phyloP scores from a whole-genome alignment of 1,284 basidiomycete species.

The Abortiporus biennis region DNA sequence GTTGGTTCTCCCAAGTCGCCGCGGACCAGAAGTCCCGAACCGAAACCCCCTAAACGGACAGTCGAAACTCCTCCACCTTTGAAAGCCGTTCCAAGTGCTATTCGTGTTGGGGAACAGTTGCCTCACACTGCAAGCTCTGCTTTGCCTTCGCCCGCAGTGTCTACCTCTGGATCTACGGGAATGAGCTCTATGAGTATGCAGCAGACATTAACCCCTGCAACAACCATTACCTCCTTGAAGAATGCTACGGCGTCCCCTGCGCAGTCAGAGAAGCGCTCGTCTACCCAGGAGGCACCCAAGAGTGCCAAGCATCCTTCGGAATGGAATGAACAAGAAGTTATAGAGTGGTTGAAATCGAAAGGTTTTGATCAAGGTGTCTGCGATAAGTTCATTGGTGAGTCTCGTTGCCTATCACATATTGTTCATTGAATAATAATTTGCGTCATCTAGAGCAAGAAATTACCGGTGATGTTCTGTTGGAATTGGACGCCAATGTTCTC shows the following conservation, averaged over 20 bases:
- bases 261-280: background rate
- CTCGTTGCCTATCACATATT: background rate
- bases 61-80: constrained; percentile 7
- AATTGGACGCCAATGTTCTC: constrained; percentile 87
- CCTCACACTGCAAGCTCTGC: constrained; percentile 11
- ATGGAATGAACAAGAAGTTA: constrained; percentile 88
- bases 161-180: constrained; percentile 24
- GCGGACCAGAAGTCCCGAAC: background rate
- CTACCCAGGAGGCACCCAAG: background rate
- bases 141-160: constrained; percentile 34
- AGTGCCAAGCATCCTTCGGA: constrained; percentile 46
- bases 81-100: constrained; percentile 12
- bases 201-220: constrained; percentile 22
- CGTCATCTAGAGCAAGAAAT: constrained; percentile 85
- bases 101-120: constrained; percentile 11
- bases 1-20: background rate
- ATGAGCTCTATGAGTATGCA: constrained; percentile 20
- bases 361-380: constrained; percentile 83
- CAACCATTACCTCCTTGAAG: constrained; percentile 18
- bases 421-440: constrained; percentile 3
- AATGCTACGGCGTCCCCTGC: constrained; percentile 7
- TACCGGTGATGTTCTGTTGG: constrained; percentile 92
- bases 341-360: constrained; percentile 82
- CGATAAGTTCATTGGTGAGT: constrained; percentile 79
- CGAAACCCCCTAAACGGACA: constrained; percentile 7